These are phyloP conservation scores for Tympanopsis confertula DNA, from an alignment of 2,329 filamentous ascomycete species.

Conservation along the genomic window DNA sequence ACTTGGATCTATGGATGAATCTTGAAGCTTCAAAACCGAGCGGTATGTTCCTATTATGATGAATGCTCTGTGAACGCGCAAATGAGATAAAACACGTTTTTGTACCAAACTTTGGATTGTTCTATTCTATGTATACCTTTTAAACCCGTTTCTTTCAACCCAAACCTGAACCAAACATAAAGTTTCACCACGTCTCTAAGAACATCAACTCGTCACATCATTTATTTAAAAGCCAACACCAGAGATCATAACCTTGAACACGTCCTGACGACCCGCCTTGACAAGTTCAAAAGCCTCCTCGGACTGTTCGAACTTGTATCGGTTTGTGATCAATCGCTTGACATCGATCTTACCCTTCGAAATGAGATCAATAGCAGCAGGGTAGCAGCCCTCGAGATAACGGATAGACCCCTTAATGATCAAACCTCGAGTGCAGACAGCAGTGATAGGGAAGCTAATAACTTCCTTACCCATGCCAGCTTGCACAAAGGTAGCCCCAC, in stretches of 20 bases:
- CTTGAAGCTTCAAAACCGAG: too few relatives aligned
- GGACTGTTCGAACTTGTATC: slow-evolving; percentile 27
- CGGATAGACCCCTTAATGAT: slow-evolving; percentile 29
- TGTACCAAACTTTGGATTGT: too few relatives aligned
- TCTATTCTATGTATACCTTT: too few relatives aligned
- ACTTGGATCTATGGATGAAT: too few relatives aligned
- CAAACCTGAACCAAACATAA: too few relatives aligned
- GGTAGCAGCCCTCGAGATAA: slow-evolving; percentile 28
- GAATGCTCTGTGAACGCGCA: too few relatives aligned
- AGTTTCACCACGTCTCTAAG: too few relatives aligned
- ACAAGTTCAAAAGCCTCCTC: slow-evolving; percentile 34
- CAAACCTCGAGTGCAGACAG: slow-evolving; percentile 26
- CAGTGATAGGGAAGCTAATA: slow-evolving; percentile 28
- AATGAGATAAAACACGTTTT: too few relatives aligned
- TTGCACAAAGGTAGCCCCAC: slow-evolving; percentile 40
- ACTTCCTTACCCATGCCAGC: slow-evolving; percentile 48
- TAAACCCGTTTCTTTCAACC: too few relatives aligned
- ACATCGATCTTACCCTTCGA: slow-evolving; percentile 20
- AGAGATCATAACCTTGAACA: slow-evolving; percentile 30
- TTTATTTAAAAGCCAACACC: too few relatives aligned
- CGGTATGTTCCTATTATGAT: too few relatives aligned
- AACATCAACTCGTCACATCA: too few relatives aligned
- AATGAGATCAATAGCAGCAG: slow-evolving; percentile 27
- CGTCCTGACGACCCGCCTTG: slow-evolving; percentile 19
- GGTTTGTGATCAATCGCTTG: slow-evolving; percentile 11